Evolutionary conservation across 768 basidiomycete genomes (phyloP), one percentile per base, ranked within the genome.

Genomic region (Tylopilus subfusipes): DNA sequence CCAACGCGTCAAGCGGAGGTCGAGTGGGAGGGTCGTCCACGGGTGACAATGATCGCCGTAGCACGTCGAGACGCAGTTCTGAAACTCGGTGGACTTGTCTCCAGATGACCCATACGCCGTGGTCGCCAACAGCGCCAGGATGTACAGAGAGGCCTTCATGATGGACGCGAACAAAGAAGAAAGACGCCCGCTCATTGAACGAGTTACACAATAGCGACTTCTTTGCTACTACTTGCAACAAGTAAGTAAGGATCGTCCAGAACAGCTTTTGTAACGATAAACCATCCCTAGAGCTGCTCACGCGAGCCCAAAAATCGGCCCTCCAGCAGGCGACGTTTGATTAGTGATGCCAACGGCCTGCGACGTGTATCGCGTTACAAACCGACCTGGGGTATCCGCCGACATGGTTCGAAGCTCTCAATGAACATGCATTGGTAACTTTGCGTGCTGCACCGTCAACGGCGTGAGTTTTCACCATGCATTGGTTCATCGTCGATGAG

Each of bases 1-100:
- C 95, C 95, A 98, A n/a, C 82, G 75, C 25, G 89, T 87, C 54
- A 90, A 63, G 29, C 80, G 77, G 31, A 91, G 77, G 30, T 79
- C 68, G n/a, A 83, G 60, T 3, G 87, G 71, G 27, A 84, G 72
- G 8, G 67, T 57, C n/a, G 69, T 67, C 49, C 64, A 66, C 10
- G 75, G 61, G 24, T 61, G 58, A 53, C 75, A 76, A 5, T 34
- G 52, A 30, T 64, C 60, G 5, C 64, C 63, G 13, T 65, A 51
- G 54, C 76, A 77, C 1, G 58, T 50, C 18, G 73, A 68, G 9
- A 79, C 58, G 40, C 77, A 79, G 24, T 64, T 61, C 31, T 70
- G 70, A 50, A 73, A 79, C 1, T 63, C 60, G 42, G 53, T 33
- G 3, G 74, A 63, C n/a, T 68, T 69, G 52, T 73, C 72, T 16